These are phyloP conservation scores for Ogataea thermomethanolica DNA, from an alignment of 805 yeast species.

Conservation along the genomic window DNA sequence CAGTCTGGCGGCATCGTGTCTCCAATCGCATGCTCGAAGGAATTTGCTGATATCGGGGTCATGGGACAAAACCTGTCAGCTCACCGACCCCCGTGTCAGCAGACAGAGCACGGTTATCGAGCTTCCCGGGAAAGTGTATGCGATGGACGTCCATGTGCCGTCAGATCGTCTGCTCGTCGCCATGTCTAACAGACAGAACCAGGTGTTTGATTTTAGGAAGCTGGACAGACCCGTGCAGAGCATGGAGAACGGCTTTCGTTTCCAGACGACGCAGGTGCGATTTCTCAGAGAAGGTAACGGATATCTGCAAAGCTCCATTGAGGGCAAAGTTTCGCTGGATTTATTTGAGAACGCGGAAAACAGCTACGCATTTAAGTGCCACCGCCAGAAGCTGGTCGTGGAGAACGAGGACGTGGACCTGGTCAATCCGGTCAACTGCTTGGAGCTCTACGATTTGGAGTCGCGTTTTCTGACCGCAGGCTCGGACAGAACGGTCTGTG, in stretches of 20 bases:
- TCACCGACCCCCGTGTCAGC: slow-evolving; percentile 41
- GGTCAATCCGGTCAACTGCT: slow-evolving; percentile 26
- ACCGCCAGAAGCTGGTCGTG: slow-evolving; percentile 40
- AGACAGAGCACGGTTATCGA: slow-evolving; percentile 16
- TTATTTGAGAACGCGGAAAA: slow-evolving; percentile 39
- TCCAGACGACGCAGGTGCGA: slow-evolving; percentile 57
- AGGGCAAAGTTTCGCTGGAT: slow-evolving; percentile 77
- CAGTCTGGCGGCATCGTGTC: slow-evolving; percentile 38
- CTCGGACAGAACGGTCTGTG: slow-evolving; percentile 29
- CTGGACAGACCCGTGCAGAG: slow-evolving; percentile 9
- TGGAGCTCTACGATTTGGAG: slow-evolving; percentile 15
- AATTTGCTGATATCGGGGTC: slow-evolving; percentile 50
- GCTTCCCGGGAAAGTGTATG: slow-evolving; percentile 50
- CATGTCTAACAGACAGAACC: slow-evolving; percentile 48
- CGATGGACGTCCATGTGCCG: slow-evolving; percentile 48
- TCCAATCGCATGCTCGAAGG: slow-evolving; percentile 26
- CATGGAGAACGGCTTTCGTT: slow-evolving; percentile 34
- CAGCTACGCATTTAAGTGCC: slow-evolving; percentile 81
- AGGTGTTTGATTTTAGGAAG: slow-evolving; percentile 46
- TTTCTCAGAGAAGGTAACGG: slow-evolving; percentile 56
- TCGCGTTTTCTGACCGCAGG: slow-evolving; percentile 28
- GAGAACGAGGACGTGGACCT: slow-evolving; percentile 18
- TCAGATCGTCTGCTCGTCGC: slow-evolving; percentile 46
- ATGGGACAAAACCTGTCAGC: slow-evolving; percentile 54
- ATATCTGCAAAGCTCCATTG: slow-evolving; percentile 66